phyloP scores from a whole-genome alignment of 169 alveolate genomes.

The Babesia bovis region DNA sequence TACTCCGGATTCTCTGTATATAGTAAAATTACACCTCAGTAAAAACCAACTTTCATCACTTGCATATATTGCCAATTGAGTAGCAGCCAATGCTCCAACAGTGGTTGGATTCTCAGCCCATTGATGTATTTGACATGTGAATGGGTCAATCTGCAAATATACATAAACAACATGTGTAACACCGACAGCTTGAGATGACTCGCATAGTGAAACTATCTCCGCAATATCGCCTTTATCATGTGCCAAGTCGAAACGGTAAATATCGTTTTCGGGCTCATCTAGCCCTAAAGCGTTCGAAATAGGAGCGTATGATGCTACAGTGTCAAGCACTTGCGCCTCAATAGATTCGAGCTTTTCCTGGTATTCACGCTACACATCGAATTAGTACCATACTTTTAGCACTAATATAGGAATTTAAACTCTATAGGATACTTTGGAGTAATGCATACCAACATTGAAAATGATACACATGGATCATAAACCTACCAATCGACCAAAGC shows the following conservation, averaged over 20 bases:
- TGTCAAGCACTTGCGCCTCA: slow-evolving; percentile 63
- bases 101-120: slow-evolving; percentile 95
- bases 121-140: slow-evolving; percentile 89
- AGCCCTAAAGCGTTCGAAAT: slow-evolving; percentile 63
- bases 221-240: slow-evolving; percentile 57
- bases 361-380: slow-evolving; percentile 33
- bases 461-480: background rate
- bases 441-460: background rate
- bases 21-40: background rate
- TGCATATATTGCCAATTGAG: slow-evolving; percentile 92
- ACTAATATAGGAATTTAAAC: background rate
- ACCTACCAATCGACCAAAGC: slow-evolving; percentile 64
- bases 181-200: slow-evolving; percentile 54
- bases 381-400: background rate
- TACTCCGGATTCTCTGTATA: slow-evolving; percentile 55
- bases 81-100: slow-evolving; percentile 94
- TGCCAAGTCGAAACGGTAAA: slow-evolving; percentile 59
- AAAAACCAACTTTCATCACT: slow-evolving; percentile 67
- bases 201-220: slow-evolving; percentile 51
- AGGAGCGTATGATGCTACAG: slow-evolving; percentile 58
- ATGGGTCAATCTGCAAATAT: slow-evolving; percentile 75
- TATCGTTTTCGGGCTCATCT: slow-evolving; percentile 52
- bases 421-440: background rate
- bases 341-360: slow-evolving; percentile 31
- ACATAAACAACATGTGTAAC: background rate